Evolutionary conservation across 2,329 filamentous ascomycete species (phyloP).

Genomic region (Alternaria atra): DNA sequence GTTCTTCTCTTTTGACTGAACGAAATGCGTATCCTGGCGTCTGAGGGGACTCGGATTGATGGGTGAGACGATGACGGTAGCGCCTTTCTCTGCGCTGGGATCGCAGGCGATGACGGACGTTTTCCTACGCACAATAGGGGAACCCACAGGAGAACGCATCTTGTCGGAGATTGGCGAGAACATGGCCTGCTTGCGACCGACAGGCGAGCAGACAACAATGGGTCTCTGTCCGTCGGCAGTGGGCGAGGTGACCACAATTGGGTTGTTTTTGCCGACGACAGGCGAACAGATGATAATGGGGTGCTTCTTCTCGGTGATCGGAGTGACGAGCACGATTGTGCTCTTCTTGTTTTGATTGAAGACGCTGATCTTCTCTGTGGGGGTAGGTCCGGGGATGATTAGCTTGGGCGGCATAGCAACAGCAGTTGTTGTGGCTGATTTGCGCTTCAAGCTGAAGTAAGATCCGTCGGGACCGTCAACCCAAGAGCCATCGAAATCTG

Average conservation of each 20-base stretch:
- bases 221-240: constrained; percentile 24
- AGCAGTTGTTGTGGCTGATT: constrained; percentile 11
- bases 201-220: constrained; percentile 34
- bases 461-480: constrained; percentile 37
- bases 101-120: constrained; percentile 30
- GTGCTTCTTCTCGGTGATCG: constrained; percentile 31
- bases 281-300: constrained; percentile 38
- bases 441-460: constrained; percentile 36
- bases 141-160: constrained; percentile 32
- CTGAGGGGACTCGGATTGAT: constrained; percentile 18
- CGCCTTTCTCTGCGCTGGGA: constrained; percentile 22
- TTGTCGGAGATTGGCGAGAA: constrained; percentile 31
- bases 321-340: constrained; percentile 31
- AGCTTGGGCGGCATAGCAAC: constrained; percentile 17
- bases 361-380: constrained; percentile 29
- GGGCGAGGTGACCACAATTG: constrained; percentile 32
- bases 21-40: constrained; percentile 32
- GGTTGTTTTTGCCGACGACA: constrained; percentile 33
- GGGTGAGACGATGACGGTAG: constrained; percentile 16
- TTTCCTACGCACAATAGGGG: constrained; percentile 32
- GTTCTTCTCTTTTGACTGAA: constrained; percentile 29
- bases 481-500: constrained; percentile 37
- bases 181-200: constrained; percentile 25
- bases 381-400: constrained; percentile 20
- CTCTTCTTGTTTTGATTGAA: constrained; percentile 35